Evolutionary conservation across 257 asterid genomes (phyloP).

Genomic region (Voacanga thouarsii): DNA sequence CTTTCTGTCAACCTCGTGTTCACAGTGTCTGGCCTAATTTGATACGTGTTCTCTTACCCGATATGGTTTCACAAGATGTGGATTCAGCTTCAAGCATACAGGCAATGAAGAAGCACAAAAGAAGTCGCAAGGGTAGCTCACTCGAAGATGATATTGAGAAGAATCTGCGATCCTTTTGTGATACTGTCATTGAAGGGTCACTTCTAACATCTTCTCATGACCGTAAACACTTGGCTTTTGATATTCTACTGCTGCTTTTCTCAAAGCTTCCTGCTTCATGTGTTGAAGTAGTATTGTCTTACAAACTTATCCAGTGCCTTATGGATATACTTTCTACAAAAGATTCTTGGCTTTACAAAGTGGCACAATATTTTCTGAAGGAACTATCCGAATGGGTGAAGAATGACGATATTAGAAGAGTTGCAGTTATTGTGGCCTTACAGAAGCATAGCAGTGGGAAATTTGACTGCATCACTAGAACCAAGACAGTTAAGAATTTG

Average conservation of each 20-base stretch:
- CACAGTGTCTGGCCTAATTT: slow-evolving; percentile 83
- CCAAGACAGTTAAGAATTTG: slow-evolving; percentile 71
- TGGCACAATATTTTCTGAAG: slow-evolving; percentile 71
- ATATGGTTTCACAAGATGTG: slow-evolving; percentile 44
- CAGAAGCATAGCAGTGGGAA: slow-evolving; percentile 89
- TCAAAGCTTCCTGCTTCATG: slow-evolving; percentile 72
- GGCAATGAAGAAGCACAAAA: slow-evolving; percentile 75
- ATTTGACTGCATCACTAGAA: slow-evolving; percentile 74
- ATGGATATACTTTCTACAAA: slow-evolving; percentile 78
- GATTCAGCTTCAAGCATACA: slow-evolving; percentile 44
- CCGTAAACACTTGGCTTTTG: slow-evolving; percentile 84
- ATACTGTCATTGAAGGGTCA: slow-evolving; percentile 76
- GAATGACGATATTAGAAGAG: slow-evolving; percentile 69
- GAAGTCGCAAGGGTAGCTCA: slow-evolving; percentile 53
- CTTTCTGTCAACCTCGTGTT: slow-evolving; percentile 89
- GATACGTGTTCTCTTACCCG: slow-evolving; percentile 67
- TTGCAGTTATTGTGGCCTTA: slow-evolving; percentile 80
- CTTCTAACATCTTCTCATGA: slow-evolving; percentile 88
- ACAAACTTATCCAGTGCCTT: slow-evolving; percentile 83
- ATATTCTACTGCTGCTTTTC: slow-evolving; percentile 65
- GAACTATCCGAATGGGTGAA: slow-evolving; percentile 74
- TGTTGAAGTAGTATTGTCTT: slow-evolving; percentile 49
- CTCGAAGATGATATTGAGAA: slow-evolving; percentile 69
- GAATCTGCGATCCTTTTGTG: slow-evolving; percentile 60
- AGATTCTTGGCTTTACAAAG: slow-evolving; percentile 89